Percentiles rank a stretch among this genome's conserved stretches.
These are phyloP conservation scores for Begonia loranthoides DNA, from an alignment of 306 rosid genomes.

Conservation along the genomic window DNA sequence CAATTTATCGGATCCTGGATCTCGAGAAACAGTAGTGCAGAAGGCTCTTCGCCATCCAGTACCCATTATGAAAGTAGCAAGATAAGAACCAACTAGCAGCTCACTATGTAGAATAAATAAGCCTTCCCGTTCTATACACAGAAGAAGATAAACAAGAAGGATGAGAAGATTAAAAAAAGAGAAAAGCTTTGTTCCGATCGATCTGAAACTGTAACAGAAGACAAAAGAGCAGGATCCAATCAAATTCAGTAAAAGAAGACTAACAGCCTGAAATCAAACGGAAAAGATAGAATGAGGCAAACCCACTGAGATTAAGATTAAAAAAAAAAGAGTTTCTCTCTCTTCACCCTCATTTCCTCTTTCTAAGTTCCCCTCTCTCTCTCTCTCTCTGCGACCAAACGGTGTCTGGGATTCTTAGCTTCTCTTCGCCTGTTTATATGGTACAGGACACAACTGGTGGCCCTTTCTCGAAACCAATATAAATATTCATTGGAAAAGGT, in stretches of 20 bases:
- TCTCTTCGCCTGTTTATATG: constrained; percentile 7
- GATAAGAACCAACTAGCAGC: background rate
- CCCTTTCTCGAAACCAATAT: constrained; percentile 12
- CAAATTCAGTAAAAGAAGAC: constrained; percentile 10
- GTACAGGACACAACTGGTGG: constrained; percentile 13
- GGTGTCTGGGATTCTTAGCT: constrained; percentile 13
- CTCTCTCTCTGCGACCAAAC: background rate
- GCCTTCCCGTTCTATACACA: background rate
- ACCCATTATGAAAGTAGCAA: constrained; percentile 35
- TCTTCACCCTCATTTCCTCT: background rate
- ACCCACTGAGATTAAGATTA: constrained; percentile 12
- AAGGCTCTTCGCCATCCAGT: constrained; percentile 96
- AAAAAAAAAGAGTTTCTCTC: background rate
- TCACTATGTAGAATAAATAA: too few species aligned
- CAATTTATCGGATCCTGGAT: constrained; percentile 32
- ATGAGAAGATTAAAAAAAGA: background rate
- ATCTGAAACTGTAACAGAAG: constrained; percentile 33
- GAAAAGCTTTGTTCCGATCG: constrained; percentile 25
- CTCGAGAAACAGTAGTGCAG: constrained; percentile 51
- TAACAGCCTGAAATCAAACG: constrained; percentile 25
- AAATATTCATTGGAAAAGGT: constrained; percentile 20
- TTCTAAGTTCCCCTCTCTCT: too few species aligned
- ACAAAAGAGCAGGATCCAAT: constrained; percentile 25
- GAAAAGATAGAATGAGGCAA: constrained; percentile 19
- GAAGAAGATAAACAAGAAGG: constrained; percentile 8